Evolutionary conservation across 2,329 filamentous ascomycete genomes (phyloP), one percentile per base, ranked within the genome.

Genomic region (Mycocentrospora acerina): DNA sequence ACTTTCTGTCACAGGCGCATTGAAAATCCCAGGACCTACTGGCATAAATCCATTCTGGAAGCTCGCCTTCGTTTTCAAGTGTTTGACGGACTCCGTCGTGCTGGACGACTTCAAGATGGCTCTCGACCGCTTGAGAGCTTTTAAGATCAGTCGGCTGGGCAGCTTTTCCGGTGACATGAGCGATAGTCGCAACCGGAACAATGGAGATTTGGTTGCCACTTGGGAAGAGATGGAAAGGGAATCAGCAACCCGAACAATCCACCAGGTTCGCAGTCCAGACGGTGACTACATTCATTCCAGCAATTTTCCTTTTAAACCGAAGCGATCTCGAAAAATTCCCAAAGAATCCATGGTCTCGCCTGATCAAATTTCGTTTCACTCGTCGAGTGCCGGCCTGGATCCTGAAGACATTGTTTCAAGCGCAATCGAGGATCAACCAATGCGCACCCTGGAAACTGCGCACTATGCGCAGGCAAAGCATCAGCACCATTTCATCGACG

Each of bases 41-140:
- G 79, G 79, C n/a, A 77, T 84, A 51, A 81, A 84, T 53, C 81
- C 81, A 0, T 84, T 82, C 59, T 84, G 81, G 81, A 82, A 79
- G 72, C 57, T 82, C 9, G 74, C 77, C 0, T 79, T 82, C 30
- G 75, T 83, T 15, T 83, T 83, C 71, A 85, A 85, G 63, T 85
- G 82, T 44, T 71, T 85, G 31, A 83, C 81, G 14, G 82, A 85
- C 55, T 80, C 77, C 0, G 79, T 85, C 35, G 75, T 85, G 35
- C 74, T 85, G 9, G 82, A 85, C 53, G 82, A 85, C 52, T 85
- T 85, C 73, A 84, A 84, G 55, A 82, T 80, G 3, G 73, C 72
- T 0, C 58, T 76, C 16, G 73, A 76, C 42, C 64, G 70, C 4
- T 51, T 76, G 29, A 65, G 70, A 42, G 61, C 68, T n/a, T 68